Base-by-base conservation (phyloP, 106 monocot species). In the Acorus calamus region DNA sequence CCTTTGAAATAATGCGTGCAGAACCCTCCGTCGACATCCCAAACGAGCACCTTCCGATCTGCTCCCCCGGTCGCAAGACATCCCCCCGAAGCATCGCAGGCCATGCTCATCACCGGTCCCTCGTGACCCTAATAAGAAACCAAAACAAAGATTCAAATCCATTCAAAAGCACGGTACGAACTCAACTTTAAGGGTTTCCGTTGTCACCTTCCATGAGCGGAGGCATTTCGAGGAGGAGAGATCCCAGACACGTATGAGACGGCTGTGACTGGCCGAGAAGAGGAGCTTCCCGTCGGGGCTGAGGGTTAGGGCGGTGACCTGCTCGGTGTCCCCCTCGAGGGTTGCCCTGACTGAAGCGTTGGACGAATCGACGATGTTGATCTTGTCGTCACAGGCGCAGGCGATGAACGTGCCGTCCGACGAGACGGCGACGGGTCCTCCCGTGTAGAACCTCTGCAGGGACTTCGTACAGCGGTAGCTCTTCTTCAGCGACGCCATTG, bases 21-120 rank as follows among this genome's bases (percentile, higher is more conserved):
- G 62, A 81, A 98, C 3, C 98, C 98, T 60, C 98, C 92, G 68
- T 92, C 98, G 7, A 98, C 88, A 74, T 98, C 98, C 98, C 98
- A 98, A 54, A 98, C 88, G 68, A 73, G 76, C 0, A 96, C 87
- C 42, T 73, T 96, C 63, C 75, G 79, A 74, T 92, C 98, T 54
- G 98, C 78, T 60, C 98, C 98, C 5, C 74, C 92, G 51, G 92
- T 98, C 51, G 98, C 98, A 68, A 98, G 80, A 75, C 85, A 92
- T 42, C 98, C 92, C 42, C 98, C 98, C 53, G 98, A 98, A 14
- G 85, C 63, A 88, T 92, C 92, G 69, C 87, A 92, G 50, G 83
- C 79, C 88, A 98, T 98, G 63, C 13, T 72, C 85, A 83, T 88
- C 6, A 92, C 81, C 41, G 92, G 88, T 52, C 92, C 98, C 70